Base-by-base conservation (phyloP, 75 land plant species). In the Larix kaempferi region DNA sequence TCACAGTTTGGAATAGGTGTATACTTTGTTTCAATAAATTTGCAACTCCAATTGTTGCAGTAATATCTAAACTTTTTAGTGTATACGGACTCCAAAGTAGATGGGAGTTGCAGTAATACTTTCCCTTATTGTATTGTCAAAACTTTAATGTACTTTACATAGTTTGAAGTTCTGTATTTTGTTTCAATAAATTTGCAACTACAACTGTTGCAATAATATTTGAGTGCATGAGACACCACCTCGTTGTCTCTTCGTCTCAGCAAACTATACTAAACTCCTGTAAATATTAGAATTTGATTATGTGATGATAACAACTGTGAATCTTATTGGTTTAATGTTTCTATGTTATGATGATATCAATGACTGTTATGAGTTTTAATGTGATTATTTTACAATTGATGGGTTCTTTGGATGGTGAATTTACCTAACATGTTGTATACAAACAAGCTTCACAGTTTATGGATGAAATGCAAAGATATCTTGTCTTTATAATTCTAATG, bases 71-170 rank as follows among this genome's bases (percentile, higher is more conserved):
- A 75, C 58, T 58, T 21, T 13, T 29, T 29, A 29, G 33, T 29
- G 33, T 29, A 29, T 29, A 29, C 33, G 1, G 33, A 29, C 33
- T 29, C 33, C 33, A 29, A 1, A n/a, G n/a, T n/a, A n/a, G n/a
- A n/a, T n/a, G 54, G 57, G 41, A 57, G 35, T 77, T 59, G n/a
- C 55, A 55, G n/a, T 80, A 96, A 98, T 25, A 62, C 25, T n/a
- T 25, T 8, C 64, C 12, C 21, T 11, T 7, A 10, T 19, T n/a
- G 25, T 62, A n/a, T 4, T 62, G 64, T 25, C 22, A 19, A 62
- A 54, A 3, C 13, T 44, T 29, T 59, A 59, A 77, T 23, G 23
- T 60, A 21, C 60, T 3, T 60, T 60, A 63, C 74, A 52, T 59
- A 81, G 54, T 74, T 74, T 71, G 75, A 64, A 44, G 29, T 5